Percentiles rank a stretch among this genome's conserved stretches.
Evolutionary conservation across 371 early-diverging fungal species (phyloP).

Genomic region (Quaeritorhiza haematococci): DNA sequence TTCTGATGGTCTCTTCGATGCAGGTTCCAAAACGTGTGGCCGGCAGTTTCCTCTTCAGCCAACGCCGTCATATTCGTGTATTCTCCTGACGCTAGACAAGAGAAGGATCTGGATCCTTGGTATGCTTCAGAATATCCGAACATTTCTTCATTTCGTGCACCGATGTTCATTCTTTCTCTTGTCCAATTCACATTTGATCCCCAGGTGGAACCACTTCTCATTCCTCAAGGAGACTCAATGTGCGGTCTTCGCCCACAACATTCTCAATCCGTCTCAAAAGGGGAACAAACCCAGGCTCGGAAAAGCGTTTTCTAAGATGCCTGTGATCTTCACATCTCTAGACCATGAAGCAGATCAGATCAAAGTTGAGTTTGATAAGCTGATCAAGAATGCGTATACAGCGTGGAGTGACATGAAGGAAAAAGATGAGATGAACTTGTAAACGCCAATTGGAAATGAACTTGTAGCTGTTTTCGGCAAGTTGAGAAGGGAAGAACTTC

Average conservation of each 20-base stretch:
- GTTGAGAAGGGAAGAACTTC: too few relatives aligned
- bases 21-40: conserved; percentile 24
- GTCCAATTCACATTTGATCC: too few relatives aligned
- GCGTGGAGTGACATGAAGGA: neutral
- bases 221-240: neutral
- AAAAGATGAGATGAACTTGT: too few relatives aligned
- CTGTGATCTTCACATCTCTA: neutral
- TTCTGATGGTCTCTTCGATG: conserved; percentile 1
- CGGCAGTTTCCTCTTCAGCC: conserved; percentile 25
- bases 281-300: neutral
- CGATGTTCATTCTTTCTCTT: too few relatives aligned
- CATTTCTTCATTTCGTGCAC: too few relatives aligned
- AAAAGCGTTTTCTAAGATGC: neutral
- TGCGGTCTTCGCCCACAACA: neutral
- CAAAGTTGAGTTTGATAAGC: neutral
- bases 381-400: neutral
- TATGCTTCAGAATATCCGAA: neutral
- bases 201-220: neutral
- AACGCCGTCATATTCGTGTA: conserved; percentile 27
- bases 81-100: conserved; percentile 28
- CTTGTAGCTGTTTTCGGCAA: too few relatives aligned
- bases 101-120: conserved; percentile 38
- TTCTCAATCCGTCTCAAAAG: neutral
- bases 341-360: neutral
- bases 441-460: too few relatives aligned